These are phyloP conservation scores for Trichoderma virens DNA, from an alignment of 495 filamentous ascomycete genomes.

Conservation along the genomic window DNA sequence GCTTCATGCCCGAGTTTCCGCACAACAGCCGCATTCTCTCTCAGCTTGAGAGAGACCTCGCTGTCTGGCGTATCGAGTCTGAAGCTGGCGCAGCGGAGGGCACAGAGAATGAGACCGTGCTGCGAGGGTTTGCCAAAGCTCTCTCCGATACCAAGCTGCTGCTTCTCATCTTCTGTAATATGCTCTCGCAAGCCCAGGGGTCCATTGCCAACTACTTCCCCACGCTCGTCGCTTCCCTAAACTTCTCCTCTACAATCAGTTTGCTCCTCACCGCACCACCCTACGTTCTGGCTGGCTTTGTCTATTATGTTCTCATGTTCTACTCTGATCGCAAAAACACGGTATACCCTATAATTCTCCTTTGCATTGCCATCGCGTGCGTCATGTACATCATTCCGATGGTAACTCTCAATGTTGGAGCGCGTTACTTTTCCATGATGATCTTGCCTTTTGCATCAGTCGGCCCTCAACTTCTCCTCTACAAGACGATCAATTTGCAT, in stretches of 20 bases:
- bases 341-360: conserved; percentile 15
- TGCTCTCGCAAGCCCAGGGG: conserved; percentile 15
- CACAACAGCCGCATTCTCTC: conserved; percentile 59
- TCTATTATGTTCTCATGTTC: conserved; percentile 15
- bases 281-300: conserved; percentile 15
- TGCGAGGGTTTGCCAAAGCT: conserved; percentile 53
- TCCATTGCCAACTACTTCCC: conserved; percentile 13
- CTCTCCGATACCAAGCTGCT: conserved; percentile 66
- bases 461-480: conserved; percentile 17
- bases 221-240: conserved; percentile 14
- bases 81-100: conserved; percentile 54
- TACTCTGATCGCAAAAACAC: conserved; percentile 19
- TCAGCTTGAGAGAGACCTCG: conserved; percentile 45
- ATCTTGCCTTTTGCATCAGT: conserved; percentile 13
- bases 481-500: conserved; percentile 14
- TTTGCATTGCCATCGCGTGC: conserved; percentile 13
- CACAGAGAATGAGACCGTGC: conserved; percentile 53
- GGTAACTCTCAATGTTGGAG: conserved; percentile 13
- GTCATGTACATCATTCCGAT: conserved; percentile 18
- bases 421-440: conserved; percentile 17
- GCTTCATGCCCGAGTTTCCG: conserved; percentile 68
- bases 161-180: conserved; percentile 48
- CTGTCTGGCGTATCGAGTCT: conserved; percentile 47
- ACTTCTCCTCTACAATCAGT: conserved; percentile 12
- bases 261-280: conserved; percentile 19